These are phyloP conservation scores for Harringtonia lauricola DNA, from an alignment of 2,329 filamentous ascomycete species.

Conservation along the genomic window DNA sequence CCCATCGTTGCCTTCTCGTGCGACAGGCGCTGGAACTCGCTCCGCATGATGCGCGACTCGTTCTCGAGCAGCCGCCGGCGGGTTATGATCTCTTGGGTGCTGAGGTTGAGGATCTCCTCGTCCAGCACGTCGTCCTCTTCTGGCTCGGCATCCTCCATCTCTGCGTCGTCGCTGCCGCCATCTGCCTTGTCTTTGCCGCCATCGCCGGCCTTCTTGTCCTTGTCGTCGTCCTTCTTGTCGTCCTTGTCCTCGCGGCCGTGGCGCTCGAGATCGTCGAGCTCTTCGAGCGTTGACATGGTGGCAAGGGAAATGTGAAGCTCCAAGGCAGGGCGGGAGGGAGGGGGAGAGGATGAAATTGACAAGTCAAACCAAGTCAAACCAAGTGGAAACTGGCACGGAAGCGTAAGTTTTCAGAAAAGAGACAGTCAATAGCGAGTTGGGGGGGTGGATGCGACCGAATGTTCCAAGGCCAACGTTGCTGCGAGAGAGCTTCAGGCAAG, in stretches of 20 bases:
- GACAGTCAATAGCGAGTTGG: not conserved
- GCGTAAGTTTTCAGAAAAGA: too few relatives aligned
- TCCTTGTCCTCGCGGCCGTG: constrained; percentile 58
- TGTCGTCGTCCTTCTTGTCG: constrained; percentile 18
- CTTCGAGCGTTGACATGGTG: constrained; percentile 81
- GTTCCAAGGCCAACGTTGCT: too few relatives aligned
- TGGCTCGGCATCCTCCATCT: constrained; percentile 77
- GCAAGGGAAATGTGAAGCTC: constrained; percentile 7
- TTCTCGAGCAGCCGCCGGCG: constrained; percentile 90
- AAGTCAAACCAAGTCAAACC: too few relatives aligned
- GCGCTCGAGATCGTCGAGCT: constrained; percentile 81
- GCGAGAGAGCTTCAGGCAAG: too few relatives aligned
- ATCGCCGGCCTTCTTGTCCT: constrained; percentile 21
- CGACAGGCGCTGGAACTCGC: constrained; percentile 84
- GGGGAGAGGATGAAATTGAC: not conserved
- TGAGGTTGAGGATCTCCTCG: constrained; percentile 83
- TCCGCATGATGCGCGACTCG: constrained; percentile 97
- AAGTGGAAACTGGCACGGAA: too few relatives aligned
- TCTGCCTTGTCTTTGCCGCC: constrained; percentile 37
- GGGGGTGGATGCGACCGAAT: too few relatives aligned
- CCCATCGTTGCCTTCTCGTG: constrained; percentile 95
- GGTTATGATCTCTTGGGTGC: constrained; percentile 89
- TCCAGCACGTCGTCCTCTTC: constrained; percentile 77
- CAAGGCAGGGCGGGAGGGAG: not conserved
- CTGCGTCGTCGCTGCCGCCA: constrained; percentile 51